phyloP scores from a whole-genome alignment of 2,329 filamentous ascomycete species.

The Colletotrichum chrysophilum region DNA sequence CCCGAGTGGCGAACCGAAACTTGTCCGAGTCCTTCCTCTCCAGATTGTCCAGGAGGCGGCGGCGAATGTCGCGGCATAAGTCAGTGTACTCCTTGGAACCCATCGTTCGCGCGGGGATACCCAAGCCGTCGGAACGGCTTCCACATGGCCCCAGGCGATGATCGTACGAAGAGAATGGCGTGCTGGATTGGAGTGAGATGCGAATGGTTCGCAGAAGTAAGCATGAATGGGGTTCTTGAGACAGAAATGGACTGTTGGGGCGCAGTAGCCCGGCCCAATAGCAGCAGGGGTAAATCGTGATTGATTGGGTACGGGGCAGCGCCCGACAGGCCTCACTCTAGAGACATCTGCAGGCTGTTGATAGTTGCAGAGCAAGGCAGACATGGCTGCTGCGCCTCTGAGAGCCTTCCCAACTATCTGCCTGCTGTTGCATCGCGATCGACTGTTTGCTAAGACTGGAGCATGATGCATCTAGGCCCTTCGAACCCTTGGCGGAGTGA shows the following conservation, averaged over 20 bases:
- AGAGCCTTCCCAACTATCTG: not conserved
- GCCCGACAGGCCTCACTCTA: not conserved
- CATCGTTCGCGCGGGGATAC: not conserved
- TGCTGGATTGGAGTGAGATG: not conserved
- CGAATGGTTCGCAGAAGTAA: not conserved
- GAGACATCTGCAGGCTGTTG: not conserved
- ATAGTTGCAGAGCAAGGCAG: not conserved
- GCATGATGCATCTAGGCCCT: not conserved
- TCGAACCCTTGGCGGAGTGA: not conserved
- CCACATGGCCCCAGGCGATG: not conserved
- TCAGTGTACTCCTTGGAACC: not conserved
- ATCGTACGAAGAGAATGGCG: not conserved
- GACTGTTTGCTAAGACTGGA: not conserved
- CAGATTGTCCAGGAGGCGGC: not conserved
- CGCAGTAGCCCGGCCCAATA: not conserved
- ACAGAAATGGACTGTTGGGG: not conserved
- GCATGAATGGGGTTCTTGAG: not conserved
- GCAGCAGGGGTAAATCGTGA: not conserved
- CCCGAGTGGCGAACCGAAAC: not conserved
- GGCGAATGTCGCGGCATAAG: not conserved
- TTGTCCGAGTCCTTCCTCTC: not conserved
- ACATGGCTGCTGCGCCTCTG: not conserved
- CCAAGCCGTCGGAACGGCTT: not conserved
- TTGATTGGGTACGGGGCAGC: not conserved
- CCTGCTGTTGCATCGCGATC: not conserved